Evolutionary conservation across 2,329 filamentous ascomycete species (phyloP).

Genomic region (Colletotrichum tropicicola): DNA sequence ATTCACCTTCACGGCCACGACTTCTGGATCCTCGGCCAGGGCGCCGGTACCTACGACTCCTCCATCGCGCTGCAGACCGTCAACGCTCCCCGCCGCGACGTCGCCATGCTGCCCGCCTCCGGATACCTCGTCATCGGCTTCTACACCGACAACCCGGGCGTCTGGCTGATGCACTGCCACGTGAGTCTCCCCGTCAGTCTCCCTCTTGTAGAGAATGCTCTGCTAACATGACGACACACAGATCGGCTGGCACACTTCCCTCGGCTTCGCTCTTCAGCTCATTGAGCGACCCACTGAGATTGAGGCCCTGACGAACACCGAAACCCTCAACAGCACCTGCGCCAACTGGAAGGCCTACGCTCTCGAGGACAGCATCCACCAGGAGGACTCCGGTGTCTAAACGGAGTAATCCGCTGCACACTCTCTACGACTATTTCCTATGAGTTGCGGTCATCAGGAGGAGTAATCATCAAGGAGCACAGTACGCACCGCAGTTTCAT

Average conservation of each 20-base stretch:
- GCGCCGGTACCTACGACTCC: conserved; percentile 34
- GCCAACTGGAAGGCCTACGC: conserved; percentile 29
- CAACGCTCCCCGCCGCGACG: conserved; percentile 63
- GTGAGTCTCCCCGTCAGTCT: background rate
- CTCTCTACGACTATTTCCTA: conserved; percentile 6
- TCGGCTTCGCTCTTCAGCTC: conserved; percentile 35
- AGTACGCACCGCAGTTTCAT: background rate
- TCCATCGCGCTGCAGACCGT: conserved; percentile 25
- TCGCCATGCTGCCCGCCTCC: conserved; percentile 52
- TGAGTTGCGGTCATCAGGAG: no score
- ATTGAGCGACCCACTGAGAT: conserved; percentile 33
- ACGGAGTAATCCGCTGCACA: background rate
- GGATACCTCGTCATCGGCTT: conserved; percentile 61
- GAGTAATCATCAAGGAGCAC: background rate
- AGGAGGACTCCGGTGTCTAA: conserved; percentile 35
- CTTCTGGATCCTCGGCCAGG: conserved; percentile 41
- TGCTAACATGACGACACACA: background rate
- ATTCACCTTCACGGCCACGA: conserved; percentile 60
- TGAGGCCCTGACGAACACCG: conserved; percentile 25
- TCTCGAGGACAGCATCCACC: conserved; percentile 16
- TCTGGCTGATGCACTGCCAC: conserved; percentile 61
- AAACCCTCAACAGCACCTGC: conserved; percentile 26
- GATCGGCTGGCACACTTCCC: conserved; percentile 33
- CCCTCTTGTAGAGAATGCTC: background rate
- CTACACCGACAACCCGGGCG: conserved; percentile 57